Conservation (phyloP, 1,284 basidiomycete species). For the Pyrrhoderma lamaoense region DNA sequence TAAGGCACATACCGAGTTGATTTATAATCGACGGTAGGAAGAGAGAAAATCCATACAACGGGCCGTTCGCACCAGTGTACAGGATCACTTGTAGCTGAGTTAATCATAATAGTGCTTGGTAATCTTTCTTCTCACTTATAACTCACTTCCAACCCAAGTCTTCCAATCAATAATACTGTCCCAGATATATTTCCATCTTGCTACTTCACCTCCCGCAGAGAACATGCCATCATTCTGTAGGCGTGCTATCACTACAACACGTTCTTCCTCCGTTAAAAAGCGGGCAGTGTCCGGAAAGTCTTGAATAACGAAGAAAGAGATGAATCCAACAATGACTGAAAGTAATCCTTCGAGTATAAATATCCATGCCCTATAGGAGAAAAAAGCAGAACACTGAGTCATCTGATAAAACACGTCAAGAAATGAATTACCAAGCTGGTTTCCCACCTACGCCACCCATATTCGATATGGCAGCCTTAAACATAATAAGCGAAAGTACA, state of each 20-base stretch:
- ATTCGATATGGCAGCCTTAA: conserved; percentile 20
- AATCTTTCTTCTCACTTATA: conserved; percentile 9
- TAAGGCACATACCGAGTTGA: conserved; percentile 34
- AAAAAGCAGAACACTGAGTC: background rate
- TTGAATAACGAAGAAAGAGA: conserved; percentile 33
- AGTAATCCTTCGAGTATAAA: conserved; percentile 19
- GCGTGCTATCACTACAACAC: conserved; percentile 41
- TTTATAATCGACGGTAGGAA: conserved; percentile 71
- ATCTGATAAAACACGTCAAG: background rate
- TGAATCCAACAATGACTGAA: conserved; percentile 28
- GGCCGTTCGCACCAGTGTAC: conserved; percentile 52
- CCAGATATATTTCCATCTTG: conserved; percentile 54
- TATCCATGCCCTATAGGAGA: conserved; percentile 29
- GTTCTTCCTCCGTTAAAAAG: conserved; percentile 32
- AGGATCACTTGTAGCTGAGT: conserved; percentile 38
- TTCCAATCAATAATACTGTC: conserved; percentile 65
- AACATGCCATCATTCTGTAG: conserved; percentile 66
- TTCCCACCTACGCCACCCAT: conserved; percentile 25
- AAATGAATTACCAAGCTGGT: conserved; percentile 21
- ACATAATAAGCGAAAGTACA: background rate
- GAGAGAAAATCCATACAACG: conserved; percentile 65
- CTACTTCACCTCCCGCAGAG: conserved; percentile 61
- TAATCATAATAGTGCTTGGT: background rate
- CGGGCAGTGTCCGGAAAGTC: conserved; percentile 37
- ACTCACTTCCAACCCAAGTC: conserved; percentile 53